Conservation (phyloP, 768 basidiomycete genomes). For the Lentinula detonsa region DNA sequence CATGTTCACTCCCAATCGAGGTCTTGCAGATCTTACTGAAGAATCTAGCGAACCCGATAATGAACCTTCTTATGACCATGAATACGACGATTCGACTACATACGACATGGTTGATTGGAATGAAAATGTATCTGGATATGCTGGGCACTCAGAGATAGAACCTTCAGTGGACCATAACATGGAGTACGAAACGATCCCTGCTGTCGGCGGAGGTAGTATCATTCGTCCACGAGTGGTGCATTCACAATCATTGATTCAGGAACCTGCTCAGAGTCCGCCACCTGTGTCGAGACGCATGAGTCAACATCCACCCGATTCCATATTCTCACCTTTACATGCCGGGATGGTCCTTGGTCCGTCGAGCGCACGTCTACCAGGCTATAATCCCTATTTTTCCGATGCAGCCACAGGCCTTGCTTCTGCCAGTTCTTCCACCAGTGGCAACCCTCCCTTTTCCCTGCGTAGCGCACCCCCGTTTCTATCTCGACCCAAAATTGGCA, state of each 20-base stretch:
- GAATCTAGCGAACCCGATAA: constrained; percentile 38
- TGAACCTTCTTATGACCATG: constrained; percentile 16
- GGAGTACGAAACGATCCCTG: constrained; percentile 86
- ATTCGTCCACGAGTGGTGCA: constrained; percentile 83
- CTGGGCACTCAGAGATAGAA: constrained; percentile 27
- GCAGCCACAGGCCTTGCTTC: constrained; percentile 8
- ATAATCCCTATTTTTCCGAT: constrained; percentile 9
- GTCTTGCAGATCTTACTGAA: constrained; percentile 78
- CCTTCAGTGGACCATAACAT: constrained; percentile 29
- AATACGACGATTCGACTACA: constrained; percentile 33
- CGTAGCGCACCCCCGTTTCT: constrained; percentile 21
- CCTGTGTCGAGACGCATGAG: not conserved
- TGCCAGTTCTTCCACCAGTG: constrained; percentile 13
- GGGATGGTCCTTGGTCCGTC: not conserved
- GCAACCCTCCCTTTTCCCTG: constrained; percentile 16
- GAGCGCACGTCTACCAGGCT: not conserved
- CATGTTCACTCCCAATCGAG: constrained; percentile 61
- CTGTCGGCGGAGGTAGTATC: constrained; percentile 86
- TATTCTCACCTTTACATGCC: not conserved
- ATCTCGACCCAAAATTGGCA: constrained; percentile 14
- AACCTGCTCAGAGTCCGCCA: constrained; percentile 21
- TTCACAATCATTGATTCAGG: constrained; percentile 71
- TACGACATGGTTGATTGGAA: constrained; percentile 74
- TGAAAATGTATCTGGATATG: constrained; percentile 41
- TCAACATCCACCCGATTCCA: not conserved